Percentiles rank a stretch among this genome's conserved stretches.
These are phyloP conservation scores for Pseudogymnoascus sp. DNA, from an alignment of 2,329 filamentous ascomycete species.

Conservation along the genomic window DNA sequence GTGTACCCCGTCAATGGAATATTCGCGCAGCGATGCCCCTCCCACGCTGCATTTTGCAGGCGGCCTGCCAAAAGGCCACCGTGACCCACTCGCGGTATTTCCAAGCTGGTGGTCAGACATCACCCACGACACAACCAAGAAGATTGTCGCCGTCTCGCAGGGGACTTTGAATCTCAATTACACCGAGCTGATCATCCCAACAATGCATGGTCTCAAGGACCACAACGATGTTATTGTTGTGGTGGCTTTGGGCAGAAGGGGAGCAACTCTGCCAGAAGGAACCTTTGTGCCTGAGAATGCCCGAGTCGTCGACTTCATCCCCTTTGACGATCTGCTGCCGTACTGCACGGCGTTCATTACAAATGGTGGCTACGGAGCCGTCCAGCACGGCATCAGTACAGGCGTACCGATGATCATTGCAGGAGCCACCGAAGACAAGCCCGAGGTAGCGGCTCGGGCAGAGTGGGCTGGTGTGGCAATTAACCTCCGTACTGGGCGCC, in stretches of 20 bases:
- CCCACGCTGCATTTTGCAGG: constrained; percentile 36
- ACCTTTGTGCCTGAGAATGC: constrained; percentile 26
- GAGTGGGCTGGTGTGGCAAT: constrained; percentile 31
- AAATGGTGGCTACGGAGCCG: constrained; percentile 31
- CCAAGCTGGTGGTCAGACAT: constrained; percentile 41
- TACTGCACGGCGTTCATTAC: constrained; percentile 28
- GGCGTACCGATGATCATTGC: constrained; percentile 30
- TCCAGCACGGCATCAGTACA: constrained; percentile 27
- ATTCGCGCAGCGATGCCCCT: constrained; percentile 29
- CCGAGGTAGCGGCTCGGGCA: constrained; percentile 24
- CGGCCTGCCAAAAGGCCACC: constrained; percentile 28
- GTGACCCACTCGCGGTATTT: constrained; percentile 23
- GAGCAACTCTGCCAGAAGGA: constrained; percentile 23
- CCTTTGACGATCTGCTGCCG: constrained; percentile 30
- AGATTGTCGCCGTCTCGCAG: constrained; percentile 31
- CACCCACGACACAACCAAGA: constrained; percentile 29
- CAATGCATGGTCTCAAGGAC: constrained; percentile 28
- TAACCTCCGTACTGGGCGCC: constrained; percentile 24
- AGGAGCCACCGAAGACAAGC: constrained; percentile 30
- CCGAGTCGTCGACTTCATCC: constrained; percentile 30
- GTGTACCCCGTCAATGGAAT: constrained; percentile 30
- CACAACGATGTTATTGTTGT: constrained; percentile 29
- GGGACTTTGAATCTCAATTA: constrained; percentile 28
- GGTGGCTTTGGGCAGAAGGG: constrained; percentile 24
- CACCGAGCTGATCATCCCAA: constrained; percentile 29